Base-by-base conservation (phyloP, 306 rosid species). In the Alnus rubra region DNA sequence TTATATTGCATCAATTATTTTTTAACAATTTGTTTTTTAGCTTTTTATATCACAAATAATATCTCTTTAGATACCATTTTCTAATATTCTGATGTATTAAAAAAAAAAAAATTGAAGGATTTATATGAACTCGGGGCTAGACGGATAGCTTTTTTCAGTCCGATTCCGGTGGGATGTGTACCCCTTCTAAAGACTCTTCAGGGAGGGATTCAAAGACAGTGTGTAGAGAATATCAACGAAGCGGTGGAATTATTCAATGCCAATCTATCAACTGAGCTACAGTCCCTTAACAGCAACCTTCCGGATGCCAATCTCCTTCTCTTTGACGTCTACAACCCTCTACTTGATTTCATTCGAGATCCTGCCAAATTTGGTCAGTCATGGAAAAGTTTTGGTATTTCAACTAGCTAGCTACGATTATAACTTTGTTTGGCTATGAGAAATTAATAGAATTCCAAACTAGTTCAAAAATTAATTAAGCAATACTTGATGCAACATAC, bases 161-260 rank as follows among this genome's bases (percentile, higher is more conserved):
- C 90, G 44, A 88, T 94, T 0, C 97, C 97, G 1, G 84, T 92
- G 9, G 94, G 97, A n/a, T 90, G 94, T 64, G 89, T 92, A 47
- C 97, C 94, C 3, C 86, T 90, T 6, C 92, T 87, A 63, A 88
- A 93, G 81, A 89, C 92, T 8, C 5, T 82, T 33, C 77, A 48
- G 0, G 93, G 97, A 1, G 97, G 97, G 2, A 0, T 83, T 15
- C 52, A 0, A 0, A 90, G 94, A 81, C 45, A 9, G 3, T 88
- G 90, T 18, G 83, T 90, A n/a, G 85, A 80, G 18, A 19, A 87
- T 0, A 70, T 86, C 76, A 90, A 90, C 31, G 77, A 72, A 0
- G 97, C 97, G 1, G 91, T 93, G 0, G 74, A 16, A 49, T 65
- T 92, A 33, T 92, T 86, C 76, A 92, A 90, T 76, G 62, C 85